Evolutionary conservation across 306 rosid genomes (phyloP).

Genomic region (Corylus avellana): DNA sequence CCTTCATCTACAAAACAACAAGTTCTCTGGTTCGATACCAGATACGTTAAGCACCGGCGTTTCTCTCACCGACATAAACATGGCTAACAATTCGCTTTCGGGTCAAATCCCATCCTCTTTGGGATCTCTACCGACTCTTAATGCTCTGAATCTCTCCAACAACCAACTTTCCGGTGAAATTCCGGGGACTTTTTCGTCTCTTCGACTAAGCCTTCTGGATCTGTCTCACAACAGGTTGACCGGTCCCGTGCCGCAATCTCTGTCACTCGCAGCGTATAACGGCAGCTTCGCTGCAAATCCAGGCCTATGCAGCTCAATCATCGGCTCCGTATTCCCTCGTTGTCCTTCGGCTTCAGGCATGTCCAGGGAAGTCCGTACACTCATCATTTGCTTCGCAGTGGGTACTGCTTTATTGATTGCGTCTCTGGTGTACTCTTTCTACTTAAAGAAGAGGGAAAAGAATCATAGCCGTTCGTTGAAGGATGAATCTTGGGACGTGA

Average conservation of each 20-base stretch:
- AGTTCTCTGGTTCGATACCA: conserved; percentile 62
- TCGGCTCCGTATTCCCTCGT: conserved; percentile 35
- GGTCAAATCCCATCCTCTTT: conserved; percentile 62
- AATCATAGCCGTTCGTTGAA: conserved; percentile 55
- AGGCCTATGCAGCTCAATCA: conserved; percentile 53
- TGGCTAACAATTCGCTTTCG: conserved; percentile 54
- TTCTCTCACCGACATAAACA: conserved; percentile 51
- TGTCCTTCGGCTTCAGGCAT: conserved; percentile 46
- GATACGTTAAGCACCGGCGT: conserved; percentile 57
- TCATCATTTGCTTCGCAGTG: conserved; percentile 49
- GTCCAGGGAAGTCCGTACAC: conserved; percentile 46
- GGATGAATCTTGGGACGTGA: conserved; percentile 86
- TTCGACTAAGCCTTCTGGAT: conserved; percentile 69
- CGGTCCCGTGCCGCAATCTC: conserved; percentile 61
- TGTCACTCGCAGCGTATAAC: conserved; percentile 68
- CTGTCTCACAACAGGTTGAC: conserved; percentile 58
- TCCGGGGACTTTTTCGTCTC: conserved; percentile 51
- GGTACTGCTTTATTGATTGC: conserved; percentile 36
- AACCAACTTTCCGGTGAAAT: conserved; percentile 71
- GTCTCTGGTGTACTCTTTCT: conserved; percentile 34
- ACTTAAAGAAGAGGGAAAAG: conserved; percentile 41
- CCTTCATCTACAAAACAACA: conserved; percentile 58
- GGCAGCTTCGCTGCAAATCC: conserved; percentile 78
- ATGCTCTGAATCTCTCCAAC: conserved; percentile 59
- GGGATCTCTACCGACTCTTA: conserved; percentile 58